Evolutionary conservation across 495 filamentous ascomycete species (phyloP).

Genomic region (Penicillium antarcticum): DNA sequence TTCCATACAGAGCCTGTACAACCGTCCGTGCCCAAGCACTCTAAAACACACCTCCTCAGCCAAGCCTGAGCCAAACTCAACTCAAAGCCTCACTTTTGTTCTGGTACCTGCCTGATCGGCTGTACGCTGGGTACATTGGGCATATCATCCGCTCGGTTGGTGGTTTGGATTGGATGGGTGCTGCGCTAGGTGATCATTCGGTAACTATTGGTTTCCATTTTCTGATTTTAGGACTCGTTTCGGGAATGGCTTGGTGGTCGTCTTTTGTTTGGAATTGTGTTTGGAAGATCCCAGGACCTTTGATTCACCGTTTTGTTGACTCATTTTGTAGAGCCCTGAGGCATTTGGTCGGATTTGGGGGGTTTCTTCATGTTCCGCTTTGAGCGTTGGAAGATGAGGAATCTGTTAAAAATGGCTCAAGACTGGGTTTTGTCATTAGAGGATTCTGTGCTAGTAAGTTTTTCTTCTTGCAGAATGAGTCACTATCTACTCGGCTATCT

Average conservation of each 20-base stretch:
- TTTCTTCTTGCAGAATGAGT: not conserved
- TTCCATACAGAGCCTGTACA: not conserved
- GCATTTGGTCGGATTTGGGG: not conserved
- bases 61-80: conserved; percentile 2
- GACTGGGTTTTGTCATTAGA: too few relatives aligned
- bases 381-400: not conserved
- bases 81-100: conserved; percentile 21
- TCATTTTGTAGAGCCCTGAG: not conserved
- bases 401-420: too few relatives aligned
- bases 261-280: too few relatives aligned
- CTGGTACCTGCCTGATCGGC: conserved; percentile 17
- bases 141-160: conserved; percentile 1
- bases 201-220: conserved; percentile 2
- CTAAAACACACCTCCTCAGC: conserved; percentile 6
- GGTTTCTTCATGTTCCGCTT: not conserved
- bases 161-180: not conserved
- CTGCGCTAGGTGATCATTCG: not conserved
- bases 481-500: not conserved
- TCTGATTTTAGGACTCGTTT: not conserved
- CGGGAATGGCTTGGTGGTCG: too few relatives aligned
- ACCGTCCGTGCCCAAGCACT: conserved; percentile 17
- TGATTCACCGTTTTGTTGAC: conserved; percentile 2
- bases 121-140: conserved; percentile 11
- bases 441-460: not conserved
- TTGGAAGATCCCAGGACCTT: not conserved